Conservation (phyloP, 129 eudicot genomes). For the Centrapalus pauciflorus region DNA sequence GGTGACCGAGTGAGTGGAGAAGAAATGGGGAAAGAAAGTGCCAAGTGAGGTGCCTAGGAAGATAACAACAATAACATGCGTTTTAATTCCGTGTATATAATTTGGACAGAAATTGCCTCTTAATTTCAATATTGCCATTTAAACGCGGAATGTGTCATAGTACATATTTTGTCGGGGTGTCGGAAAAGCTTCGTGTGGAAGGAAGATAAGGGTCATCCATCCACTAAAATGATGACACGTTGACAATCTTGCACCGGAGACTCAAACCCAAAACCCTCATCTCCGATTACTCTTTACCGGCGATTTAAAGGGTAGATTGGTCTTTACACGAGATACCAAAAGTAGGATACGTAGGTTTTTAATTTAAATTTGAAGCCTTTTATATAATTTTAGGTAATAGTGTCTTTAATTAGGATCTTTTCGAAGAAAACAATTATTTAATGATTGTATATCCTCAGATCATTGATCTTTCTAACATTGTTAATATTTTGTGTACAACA, state of each 20-base stretch:
- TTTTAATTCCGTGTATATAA: conserved; percentile 35
- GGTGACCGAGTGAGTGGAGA: neutral
- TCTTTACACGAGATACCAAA: no score
- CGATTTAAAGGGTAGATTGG: no score
- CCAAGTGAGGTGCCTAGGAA: conserved; percentile 2
- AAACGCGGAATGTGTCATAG: neutral
- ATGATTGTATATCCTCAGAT: neutral
- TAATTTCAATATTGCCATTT: conserved; percentile 17
- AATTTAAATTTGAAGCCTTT: no score
- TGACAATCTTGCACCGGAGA: neutral
- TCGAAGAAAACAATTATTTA: neutral
- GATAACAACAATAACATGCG: conserved; percentile 17
- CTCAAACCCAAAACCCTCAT: no score
- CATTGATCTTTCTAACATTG: neutral
- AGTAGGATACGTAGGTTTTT: no score
- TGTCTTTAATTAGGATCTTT: no score
- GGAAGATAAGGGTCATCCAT: conserved; percentile 25
- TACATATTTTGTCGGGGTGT: neutral
- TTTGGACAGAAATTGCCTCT: neutral
- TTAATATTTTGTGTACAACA: neutral
- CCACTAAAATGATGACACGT: conserved; percentile 28
- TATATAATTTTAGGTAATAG: no score
- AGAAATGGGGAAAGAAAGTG: conserved; percentile 17
- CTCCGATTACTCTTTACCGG: no score
- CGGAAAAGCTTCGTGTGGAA: conserved; percentile 12